phyloP scores from a whole-genome alignment of 495 filamentous ascomycete species.

The Copromyces sp. region DNA sequence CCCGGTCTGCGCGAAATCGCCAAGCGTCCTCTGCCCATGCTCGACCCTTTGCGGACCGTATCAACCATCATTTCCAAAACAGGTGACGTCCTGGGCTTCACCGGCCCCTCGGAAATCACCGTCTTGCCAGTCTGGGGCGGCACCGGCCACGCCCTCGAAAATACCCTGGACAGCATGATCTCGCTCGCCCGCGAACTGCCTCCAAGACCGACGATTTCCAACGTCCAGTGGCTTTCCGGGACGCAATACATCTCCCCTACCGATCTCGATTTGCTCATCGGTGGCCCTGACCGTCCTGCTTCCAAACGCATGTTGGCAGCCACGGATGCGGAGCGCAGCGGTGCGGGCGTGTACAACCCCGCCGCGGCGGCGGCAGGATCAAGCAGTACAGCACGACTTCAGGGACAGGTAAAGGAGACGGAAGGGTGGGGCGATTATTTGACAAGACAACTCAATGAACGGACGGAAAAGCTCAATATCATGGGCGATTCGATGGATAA shows the following conservation, averaged over 20 bases:
- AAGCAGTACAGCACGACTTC: conserved; percentile 57
- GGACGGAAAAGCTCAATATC: conserved; percentile 75
- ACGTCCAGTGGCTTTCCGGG: conserved; percentile 90
- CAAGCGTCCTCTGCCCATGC: conserved; percentile 47
- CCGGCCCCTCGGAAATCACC: conserved; percentile 75
- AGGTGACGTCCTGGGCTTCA: conserved; percentile 79
- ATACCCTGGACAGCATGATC: conserved; percentile 60
- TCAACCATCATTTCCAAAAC: conserved; percentile 59
- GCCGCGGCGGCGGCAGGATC: conserved; percentile 33
- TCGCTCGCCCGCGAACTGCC: conserved; percentile 64
- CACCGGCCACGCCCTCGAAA: conserved; percentile 29
- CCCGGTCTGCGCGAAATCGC: conserved; percentile 80
- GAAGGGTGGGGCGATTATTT: conserved; percentile 56
- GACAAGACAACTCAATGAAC: conserved; percentile 73
- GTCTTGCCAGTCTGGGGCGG: conserved; percentile 78
- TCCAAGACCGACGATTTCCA: conserved; percentile 86
- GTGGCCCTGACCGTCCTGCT: conserved; percentile 76
- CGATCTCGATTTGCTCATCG: conserved; percentile 89
- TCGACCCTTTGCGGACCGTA: conserved; percentile 62
- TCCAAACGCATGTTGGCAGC: conserved; percentile 59
- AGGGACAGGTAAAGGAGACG: conserved; percentile 28
- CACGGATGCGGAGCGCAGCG: conserved; percentile 33
- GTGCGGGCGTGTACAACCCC: conserved; percentile 12
- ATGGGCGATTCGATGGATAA: conserved; percentile 77
- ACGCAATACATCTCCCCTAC: conserved; percentile 82